Evolutionary conservation across 2,329 filamentous ascomycete species (phyloP).

Genomic region (Diaporthe citriasiana): DNA sequence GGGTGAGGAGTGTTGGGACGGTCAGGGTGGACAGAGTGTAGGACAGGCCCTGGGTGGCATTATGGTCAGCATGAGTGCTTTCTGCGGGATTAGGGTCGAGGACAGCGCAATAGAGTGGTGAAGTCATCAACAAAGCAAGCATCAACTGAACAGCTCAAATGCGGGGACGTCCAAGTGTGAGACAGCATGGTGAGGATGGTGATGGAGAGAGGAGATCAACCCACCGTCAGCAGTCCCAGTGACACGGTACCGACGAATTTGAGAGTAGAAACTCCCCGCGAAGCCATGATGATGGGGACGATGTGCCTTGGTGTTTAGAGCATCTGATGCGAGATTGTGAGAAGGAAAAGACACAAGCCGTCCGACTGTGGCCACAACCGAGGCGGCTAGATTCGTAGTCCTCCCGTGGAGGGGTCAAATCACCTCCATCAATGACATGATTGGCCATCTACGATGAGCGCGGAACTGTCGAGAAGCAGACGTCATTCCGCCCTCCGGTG

Average conservation of each 20-base stretch:
- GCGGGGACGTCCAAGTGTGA: constrained; percentile 19
- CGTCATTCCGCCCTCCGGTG: constrained; percentile 21
- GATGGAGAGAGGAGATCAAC: constrained; percentile 51
- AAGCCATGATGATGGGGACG: constrained; percentile 67
- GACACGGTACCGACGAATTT: constrained; percentile 96
- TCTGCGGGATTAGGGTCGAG: background rate
- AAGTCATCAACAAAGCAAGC: constrained; percentile 21
- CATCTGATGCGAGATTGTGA: constrained; percentile 32
- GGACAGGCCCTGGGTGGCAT: constrained; percentile 79
- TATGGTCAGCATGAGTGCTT: constrained; percentile 5
- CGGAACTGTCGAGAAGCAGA: constrained; percentile 15
- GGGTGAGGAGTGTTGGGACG: constrained; percentile 83
- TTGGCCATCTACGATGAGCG: background rate
- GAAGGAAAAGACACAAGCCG: background rate
- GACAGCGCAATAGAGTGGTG: background rate
- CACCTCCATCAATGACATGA: background rate
- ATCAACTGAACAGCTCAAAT: background rate
- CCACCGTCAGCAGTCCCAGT: constrained; percentile 88
- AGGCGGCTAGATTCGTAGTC: background rate
- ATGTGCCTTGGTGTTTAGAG: constrained; percentile 30
- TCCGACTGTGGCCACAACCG: background rate
- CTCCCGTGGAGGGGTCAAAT: constrained; percentile 13
- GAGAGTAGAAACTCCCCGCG: constrained; percentile 79
- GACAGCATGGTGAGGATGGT: background rate
- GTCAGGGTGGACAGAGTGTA: constrained; percentile 85